Evolutionary conservation across 1,284 basidiomycete species (phyloP).

Genomic region (Rhizoctonia solani): DNA sequence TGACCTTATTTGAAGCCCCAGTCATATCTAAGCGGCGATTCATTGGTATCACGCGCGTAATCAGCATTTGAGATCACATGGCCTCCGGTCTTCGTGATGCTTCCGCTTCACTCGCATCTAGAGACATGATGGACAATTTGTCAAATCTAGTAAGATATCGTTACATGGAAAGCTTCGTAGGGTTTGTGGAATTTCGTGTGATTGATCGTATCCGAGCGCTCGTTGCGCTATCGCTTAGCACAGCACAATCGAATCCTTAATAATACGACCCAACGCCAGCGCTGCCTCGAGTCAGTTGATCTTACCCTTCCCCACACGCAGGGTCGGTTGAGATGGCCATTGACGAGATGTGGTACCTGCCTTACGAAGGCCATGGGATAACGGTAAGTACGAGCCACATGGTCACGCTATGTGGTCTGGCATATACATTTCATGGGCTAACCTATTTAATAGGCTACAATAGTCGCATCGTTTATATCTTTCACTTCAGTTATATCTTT

Average conservation of each 20-base stretch:
- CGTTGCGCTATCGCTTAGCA: neutral
- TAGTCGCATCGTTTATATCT: constrained; percentile 28
- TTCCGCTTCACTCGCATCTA: neutral
- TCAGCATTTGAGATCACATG: neutral
- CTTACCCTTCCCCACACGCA: neutral
- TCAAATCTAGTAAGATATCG: neutral
- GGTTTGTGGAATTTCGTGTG: neutral
- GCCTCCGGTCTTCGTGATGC: neutral
- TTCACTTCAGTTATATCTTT: constrained; percentile 6
- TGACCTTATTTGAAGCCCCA: neutral
- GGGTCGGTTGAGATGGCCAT: constrained; percentile 13
- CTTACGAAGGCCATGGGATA: constrained; percentile 26
- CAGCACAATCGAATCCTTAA: constrained; percentile 8
- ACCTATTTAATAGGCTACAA: constrained; percentile 16
- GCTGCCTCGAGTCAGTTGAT: constrained; percentile 12
- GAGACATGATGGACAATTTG: neutral
- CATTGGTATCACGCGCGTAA: no score
- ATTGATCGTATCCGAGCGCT: constrained; percentile 20
- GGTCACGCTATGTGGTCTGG: no score
- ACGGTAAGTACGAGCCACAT: constrained; percentile 17
- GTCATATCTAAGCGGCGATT: constrained; percentile 15
- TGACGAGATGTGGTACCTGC: constrained; percentile 23
- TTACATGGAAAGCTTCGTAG: neutral
- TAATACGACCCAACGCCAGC: constrained; percentile 2
- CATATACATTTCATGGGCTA: no score